These are phyloP conservation scores for Panaeolus papilionaceus DNA, from an alignment of 768 basidiomycete genomes.

Conservation along the genomic window DNA sequence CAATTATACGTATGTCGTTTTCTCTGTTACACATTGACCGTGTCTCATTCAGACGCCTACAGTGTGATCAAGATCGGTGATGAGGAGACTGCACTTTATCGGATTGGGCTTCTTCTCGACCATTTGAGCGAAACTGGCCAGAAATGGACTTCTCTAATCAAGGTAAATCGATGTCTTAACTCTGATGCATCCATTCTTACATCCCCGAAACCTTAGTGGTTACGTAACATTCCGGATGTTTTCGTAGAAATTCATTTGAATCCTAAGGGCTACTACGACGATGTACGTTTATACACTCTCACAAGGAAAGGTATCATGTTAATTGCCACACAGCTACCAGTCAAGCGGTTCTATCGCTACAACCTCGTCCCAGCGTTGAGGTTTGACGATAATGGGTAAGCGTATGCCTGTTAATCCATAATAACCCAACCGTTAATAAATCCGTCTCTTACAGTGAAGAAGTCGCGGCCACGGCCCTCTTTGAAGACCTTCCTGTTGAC, in stretches of 20 bases:
- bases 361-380: slow-evolving; percentile 59
- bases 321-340: slow-evolving; percentile 63
- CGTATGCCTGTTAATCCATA: slow-evolving; percentile 15
- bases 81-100: slow-evolving; percentile 66
- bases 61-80: slow-evolving; percentile 79
- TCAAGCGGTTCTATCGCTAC: slow-evolving; percentile 94
- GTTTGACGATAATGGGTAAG: slow-evolving; percentile 79
- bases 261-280: slow-evolving; percentile 60
- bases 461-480: slow-evolving; percentile 60
- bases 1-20: slow-evolving; percentile 64
- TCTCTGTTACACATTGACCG: not conserved
- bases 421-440: not conserved
- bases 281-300: slow-evolving; percentile 53
- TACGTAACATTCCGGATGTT: slow-evolving; percentile 64
- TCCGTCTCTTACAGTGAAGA: slow-evolving; percentile 53
- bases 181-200: not conserved
- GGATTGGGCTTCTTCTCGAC: slow-evolving; percentile 78
- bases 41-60: slow-evolving; percentile 16
- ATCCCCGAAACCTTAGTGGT: slow-evolving; percentile 52
- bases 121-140: slow-evolving; percentile 87
- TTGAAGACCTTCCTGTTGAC: slow-evolving; percentile 77
- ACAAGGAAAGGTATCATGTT: not conserved
- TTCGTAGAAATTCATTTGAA: slow-evolving; percentile 83
- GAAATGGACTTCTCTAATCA: slow-evolving; percentile 81
- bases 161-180: slow-evolving; percentile 49